Percentiles rank a stretch among this genome's conserved stretches.
phyloP scores from a whole-genome alignment of 306 rosid species.

The Canavalia gladiata region DNA sequence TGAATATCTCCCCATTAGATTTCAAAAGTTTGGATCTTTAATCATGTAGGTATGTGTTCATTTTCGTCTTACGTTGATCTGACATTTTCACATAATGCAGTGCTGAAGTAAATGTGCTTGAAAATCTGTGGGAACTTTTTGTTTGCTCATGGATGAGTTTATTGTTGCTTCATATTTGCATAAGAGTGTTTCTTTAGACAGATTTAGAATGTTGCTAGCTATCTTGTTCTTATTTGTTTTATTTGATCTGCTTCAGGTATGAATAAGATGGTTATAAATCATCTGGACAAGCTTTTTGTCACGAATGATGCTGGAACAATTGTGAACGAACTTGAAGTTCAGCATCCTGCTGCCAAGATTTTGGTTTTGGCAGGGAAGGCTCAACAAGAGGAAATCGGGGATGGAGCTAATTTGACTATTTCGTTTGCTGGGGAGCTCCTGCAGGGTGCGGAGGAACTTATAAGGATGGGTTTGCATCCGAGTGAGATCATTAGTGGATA shows the following conservation, averaged over 20 bases:
- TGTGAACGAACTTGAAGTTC: constrained; percentile 93
- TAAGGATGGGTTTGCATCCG: constrained; percentile 94
- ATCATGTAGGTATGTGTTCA: not conserved
- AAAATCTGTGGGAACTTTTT: not conserved
- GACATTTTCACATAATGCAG: not conserved
- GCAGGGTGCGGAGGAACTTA: constrained; percentile 89
- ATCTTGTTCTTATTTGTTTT: not conserved
- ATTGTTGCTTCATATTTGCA: not conserved
- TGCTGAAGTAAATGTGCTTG: not conserved
- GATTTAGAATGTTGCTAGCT: constrained; percentile 18
- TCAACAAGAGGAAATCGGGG: constrained; percentile 95
- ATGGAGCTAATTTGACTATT: constrained; percentile 91
- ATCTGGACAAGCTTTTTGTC: constrained; percentile 91
- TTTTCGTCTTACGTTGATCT: not conserved
- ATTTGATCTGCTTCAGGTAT: constrained; percentile 59
- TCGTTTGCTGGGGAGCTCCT: constrained; percentile 95
- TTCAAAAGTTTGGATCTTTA: constrained; percentile 25
- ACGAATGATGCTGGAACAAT: constrained; percentile 92
- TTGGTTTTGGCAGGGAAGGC: constrained; percentile 93
- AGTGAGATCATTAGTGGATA: constrained; percentile 96
- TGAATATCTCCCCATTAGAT: not conserved
- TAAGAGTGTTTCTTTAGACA: not conserved
- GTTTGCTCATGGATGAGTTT: not conserved
- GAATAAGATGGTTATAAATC: constrained; percentile 99
- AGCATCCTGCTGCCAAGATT: constrained; percentile 96